phyloP scores from a whole-genome alignment of 2,329 filamentous ascomycete genomes.

The Plectosphaerella sp. region DNA sequence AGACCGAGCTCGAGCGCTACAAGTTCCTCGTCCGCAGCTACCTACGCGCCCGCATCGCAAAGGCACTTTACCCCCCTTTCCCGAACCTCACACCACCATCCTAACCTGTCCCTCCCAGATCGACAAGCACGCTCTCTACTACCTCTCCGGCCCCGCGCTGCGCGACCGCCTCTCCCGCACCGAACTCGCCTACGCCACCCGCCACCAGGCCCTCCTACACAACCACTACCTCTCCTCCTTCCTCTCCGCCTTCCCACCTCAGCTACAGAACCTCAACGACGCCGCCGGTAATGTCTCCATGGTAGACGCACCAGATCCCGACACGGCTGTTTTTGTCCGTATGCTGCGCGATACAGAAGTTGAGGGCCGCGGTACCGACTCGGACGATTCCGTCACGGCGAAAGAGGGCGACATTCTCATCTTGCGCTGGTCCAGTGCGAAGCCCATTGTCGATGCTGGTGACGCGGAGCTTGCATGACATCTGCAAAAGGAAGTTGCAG shows the following conservation, averaged over 20 bases:
- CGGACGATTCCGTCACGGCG: conserved; percentile 55
- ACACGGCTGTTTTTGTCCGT: conserved; percentile 80
- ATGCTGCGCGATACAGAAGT: conserved; percentile 59
- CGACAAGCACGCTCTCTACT: conserved; percentile 71
- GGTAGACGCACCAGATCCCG: conserved; percentile 82
- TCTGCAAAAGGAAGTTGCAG: too few species aligned
- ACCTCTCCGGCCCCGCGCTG: conserved; percentile 54
- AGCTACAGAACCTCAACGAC: conserved; percentile 83
- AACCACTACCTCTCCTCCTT: conserved; percentile 85
- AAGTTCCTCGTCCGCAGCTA: conserved; percentile 87
- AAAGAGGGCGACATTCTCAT: conserved; percentile 62
- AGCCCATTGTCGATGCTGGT: conserved; percentile 48
- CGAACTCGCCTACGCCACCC: conserved; percentile 77
- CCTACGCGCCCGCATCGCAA: conserved; percentile 78
- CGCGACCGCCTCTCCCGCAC: conserved; percentile 65
- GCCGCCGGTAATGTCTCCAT: conserved; percentile 85
- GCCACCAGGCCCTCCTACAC: conserved; percentile 80
- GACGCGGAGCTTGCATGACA: conserved; percentile 55
- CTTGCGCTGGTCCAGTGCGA: conserved; percentile 71
- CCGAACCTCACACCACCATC: neutral
- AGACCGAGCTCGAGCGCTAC: conserved; percentile 92
- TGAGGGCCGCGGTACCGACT: conserved; percentile 58
- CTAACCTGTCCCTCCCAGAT: conserved; percentile 44
- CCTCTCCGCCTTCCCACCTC: conserved; percentile 72
- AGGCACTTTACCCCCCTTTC: conserved; percentile 47